These are phyloP conservation scores for Aspergillus tamarii DNA, from an alignment of 2,329 filamentous ascomycete genomes.

Conservation along the genomic window DNA sequence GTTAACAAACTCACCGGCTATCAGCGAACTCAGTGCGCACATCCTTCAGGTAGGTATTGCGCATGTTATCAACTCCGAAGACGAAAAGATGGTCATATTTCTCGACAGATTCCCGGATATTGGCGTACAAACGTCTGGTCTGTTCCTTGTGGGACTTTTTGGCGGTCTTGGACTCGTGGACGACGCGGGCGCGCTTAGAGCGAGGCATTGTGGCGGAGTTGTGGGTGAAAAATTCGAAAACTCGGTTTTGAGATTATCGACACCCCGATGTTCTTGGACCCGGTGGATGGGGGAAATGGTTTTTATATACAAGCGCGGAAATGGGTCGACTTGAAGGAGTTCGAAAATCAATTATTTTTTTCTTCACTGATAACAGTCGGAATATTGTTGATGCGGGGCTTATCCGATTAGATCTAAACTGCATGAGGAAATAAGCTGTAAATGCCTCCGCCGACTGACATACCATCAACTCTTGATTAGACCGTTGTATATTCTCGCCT, in stretches of 20 bases:
- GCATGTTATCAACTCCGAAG: conserved; percentile 95
- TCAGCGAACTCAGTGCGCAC: conserved; percentile 83
- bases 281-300: conserved; percentile 4
- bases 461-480: not conserved
- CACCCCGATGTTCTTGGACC: not conserved
- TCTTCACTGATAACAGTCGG: conserved; percentile 44
- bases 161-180: conserved; percentile 86
- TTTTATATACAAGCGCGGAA: conserved; percentile 21
- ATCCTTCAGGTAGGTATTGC: conserved; percentile 93
- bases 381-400: conserved; percentile 40
- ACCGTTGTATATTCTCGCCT: not conserved
- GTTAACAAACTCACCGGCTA: conserved; percentile 66
- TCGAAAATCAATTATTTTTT: conserved; percentile 37
- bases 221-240: not conserved
- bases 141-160: conserved; percentile 92
- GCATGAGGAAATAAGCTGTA: conserved; percentile 37
- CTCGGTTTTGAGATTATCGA: not conserved
- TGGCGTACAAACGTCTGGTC: conserved; percentile 83
- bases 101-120: conserved; percentile 82
- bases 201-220: conserved; percentile 74
- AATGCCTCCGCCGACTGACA: conserved; percentile 11
- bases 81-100: conserved; percentile 91
- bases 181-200: conserved; percentile 88
- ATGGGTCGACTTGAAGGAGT: conserved; percentile 26
- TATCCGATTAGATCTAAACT: conserved; percentile 40